Base-by-base conservation (phyloP, 2,329 filamentous ascomycete genomes). In the Diaporthe helianthi region DNA sequence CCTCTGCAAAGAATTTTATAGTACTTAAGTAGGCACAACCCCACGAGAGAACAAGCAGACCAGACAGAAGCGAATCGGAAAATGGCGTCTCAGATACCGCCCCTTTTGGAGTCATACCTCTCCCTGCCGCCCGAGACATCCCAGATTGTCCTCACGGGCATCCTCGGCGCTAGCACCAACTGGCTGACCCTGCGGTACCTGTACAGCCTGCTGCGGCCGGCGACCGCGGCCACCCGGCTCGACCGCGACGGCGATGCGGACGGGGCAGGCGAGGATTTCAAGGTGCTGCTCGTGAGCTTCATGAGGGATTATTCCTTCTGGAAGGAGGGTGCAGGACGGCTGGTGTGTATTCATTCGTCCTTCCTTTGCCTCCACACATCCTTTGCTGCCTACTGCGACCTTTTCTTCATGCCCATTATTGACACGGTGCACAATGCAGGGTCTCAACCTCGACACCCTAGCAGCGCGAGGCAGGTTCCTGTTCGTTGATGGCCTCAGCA, bases 281-380 rank as follows among this genome's bases (percentile, higher is more conserved):
- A 83, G 61, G 86, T 98, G 0, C 84, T 97, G 3, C 83, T 98
- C 3, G 89, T 96, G 69, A 97, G 92, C 81, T 97, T 96, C 80
- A 82, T 97, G 80, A 86, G 93, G 71, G 91, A 95, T 75, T 87
- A 86, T 72, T 82, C 86, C 1, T 97, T 97, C 77, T 98, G 94
- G 93, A 89, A 83, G 72, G 87, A 90, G 3, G 90, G 92, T 61
- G 86, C 86, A 2, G 86, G 88, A 65, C 90, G 90, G 78, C 79
- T 93, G 76, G 91, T 93, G 80, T 73, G 84, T 78, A 73, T 51
- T 26, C 49, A n/a, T 19, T 26, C 49, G 1, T 24, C 38, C 22
- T 2, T n/a, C 36, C 22, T 47, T 6, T 29, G 15, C 15, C 49
- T 12, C 15, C 29, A n/a, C 31, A 1, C n/a, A 29, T 46, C 7